Evolutionary conservation across 2,329 filamentous ascomycete genomes (phyloP), one percentile per base, ranked within the genome.

Genomic region (Penicillium sp.): DNA sequence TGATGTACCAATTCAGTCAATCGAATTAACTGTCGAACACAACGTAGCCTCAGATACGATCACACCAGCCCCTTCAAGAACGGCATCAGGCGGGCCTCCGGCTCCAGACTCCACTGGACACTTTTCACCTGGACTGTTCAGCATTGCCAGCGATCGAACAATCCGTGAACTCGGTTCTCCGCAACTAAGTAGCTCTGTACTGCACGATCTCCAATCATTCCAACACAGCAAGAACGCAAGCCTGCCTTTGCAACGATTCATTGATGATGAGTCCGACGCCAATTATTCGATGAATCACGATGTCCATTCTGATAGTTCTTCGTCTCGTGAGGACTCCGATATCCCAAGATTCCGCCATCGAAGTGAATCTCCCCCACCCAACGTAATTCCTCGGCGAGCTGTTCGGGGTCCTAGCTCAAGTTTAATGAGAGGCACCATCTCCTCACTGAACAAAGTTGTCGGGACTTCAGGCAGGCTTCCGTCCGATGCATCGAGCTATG

Each of bases 241-340:
- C 58, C 58, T 74, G 43, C 72, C 71, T 20, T 60, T 74, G 11
- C 67, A 73, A 57, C 68, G 72, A 3, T 74, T 74, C 42, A 74
- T 75, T 47, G 72, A 73, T 45, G 72, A 74, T 46, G 63, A 71
- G 16, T 38, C 68, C 11, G 65, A 71, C n/a, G 47, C 68, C 18
- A 63, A 66, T 24, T 64, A 66, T 50, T 65, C 64, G 21, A 7
- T 50, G 18, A 45, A 54, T 30, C 38, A 38, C 28, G 38, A 48
- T 33, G 33, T 54, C 24, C 45, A 46, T 18, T 43, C 45, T 9
- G 47, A 52, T 30, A 42, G 23, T 35, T 40, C 46, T 5, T 59
- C 52, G 2, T 51, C 53, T 9, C 56, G 38, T 30, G 47, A 26
- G 5, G 47, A 52, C 14, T 26, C 40, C n/a, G 33, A 47, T 23